Percentiles rank a stretch among this genome's conserved stretches.
Evolutionary conservation across 2,329 filamentous ascomycete species (phyloP).

Genomic region (Talaromyces sp.): DNA sequence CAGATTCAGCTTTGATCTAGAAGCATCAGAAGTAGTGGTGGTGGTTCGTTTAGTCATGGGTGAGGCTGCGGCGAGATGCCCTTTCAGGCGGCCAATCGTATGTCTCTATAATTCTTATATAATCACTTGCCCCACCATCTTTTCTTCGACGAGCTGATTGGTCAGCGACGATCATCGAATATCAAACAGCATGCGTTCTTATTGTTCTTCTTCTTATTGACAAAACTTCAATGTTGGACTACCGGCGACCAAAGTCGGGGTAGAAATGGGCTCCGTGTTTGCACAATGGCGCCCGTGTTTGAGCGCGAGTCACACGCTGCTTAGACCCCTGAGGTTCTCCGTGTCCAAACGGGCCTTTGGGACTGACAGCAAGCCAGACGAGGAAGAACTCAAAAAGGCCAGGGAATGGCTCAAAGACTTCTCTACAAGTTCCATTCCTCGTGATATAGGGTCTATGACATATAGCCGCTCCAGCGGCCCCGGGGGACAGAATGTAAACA

Average conservation of each 20-base stretch:
- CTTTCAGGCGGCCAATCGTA: neutral
- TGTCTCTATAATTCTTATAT: neutral
- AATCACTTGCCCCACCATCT: neutral
- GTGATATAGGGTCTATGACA: conserved; percentile 52
- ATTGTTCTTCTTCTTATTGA: neutral
- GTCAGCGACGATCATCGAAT: neutral
- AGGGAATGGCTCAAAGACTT: conserved; percentile 54
- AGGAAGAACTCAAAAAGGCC: conserved; percentile 38
- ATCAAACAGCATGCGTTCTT: neutral
- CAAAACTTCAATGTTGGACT: neutral
- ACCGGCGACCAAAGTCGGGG: neutral
- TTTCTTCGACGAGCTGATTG: neutral
- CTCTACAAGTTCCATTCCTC: conserved; percentile 51
- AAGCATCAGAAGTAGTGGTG: neutral
- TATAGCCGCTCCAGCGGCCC: conserved; percentile 62
- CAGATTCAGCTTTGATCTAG: neutral
- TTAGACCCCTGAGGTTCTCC: neutral
- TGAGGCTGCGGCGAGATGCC: neutral
- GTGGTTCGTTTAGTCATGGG: neutral
- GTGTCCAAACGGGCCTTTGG: neutral
- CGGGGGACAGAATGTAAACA: conserved; percentile 65
- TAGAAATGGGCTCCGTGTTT: neutral
- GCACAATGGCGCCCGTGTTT: neutral
- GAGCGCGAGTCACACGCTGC: neutral
- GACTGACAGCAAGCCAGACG: conserved; percentile 14